Conservation (phyloP, 2,329 filamentous ascomycete genomes). For the Ophiocordyceps camponoti-saundersi region DNA sequence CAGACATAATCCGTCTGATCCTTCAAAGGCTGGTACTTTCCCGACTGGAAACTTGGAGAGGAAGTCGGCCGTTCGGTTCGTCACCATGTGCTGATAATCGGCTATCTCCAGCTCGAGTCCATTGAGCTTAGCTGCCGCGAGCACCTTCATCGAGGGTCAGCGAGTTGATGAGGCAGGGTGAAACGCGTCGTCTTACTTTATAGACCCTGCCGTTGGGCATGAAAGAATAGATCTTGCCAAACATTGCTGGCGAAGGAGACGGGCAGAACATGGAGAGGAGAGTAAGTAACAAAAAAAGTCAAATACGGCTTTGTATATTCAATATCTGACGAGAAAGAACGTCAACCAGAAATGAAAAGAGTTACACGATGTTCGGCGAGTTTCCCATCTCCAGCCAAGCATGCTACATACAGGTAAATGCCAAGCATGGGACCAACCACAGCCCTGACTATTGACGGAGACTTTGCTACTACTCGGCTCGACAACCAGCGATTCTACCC, state of each 20-base stretch:
- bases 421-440: not conserved
- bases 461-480: not conserved
- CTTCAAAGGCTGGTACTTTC: not conserved
- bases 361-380: not conserved
- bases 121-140: conserved; percentile 1
- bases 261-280: not conserved
- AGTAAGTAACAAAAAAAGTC: not conserved
- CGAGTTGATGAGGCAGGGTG: not conserved
- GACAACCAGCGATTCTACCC: not conserved
- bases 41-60: conserved; percentile 1
- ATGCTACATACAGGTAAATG: too few relatives aligned
- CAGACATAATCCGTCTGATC: not conserved
- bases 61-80: conserved; percentile 1
- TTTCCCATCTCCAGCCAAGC: not conserved
- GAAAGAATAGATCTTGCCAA: not conserved
- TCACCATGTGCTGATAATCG: conserved; percentile 1
- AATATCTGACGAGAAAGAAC: not conserved
- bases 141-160: not conserved
- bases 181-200: not conserved
- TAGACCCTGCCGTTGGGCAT: conserved; percentile 1
- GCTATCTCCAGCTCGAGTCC: conserved; percentile 1
- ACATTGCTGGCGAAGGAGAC: not conserved
- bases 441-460: not conserved
- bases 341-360: not conserved
- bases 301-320: not conserved